Evolutionary conservation across 495 filamentous ascomycete genomes (phyloP), one percentile per base, ranked within the genome.

Genomic region (Penicillium dipodomyicola): DNA sequence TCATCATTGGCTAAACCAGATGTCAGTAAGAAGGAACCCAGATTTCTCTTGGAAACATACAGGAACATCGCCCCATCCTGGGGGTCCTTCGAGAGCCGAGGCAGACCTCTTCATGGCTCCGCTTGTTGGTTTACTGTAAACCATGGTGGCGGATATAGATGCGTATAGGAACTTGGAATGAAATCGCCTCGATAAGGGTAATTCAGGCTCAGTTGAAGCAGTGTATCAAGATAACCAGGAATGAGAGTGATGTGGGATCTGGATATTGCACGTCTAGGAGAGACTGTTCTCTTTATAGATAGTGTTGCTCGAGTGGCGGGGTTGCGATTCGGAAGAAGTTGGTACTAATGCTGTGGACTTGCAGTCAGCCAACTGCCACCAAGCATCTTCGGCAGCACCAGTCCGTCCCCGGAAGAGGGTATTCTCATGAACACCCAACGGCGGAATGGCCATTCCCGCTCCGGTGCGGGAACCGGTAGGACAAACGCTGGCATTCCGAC

Each of bases 91-190:
- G 20, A 73, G 44, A 27, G 66, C 54, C 8, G 73, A 77, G 32
- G 66, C 63, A 29, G 74, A 67, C 32, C 74, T 61, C 61, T 77
- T 77, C 64, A 69, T 67, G 47, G 67, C 65, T 22, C 68, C 67
- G 49, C 60, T 62, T 50, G 62, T 62, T 45, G 69, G 64, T 47
- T 69, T 65, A 35, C 49, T 70, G 61, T 69, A 65, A 58, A 75
- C 73, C 73, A 77, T 77, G 27, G 40, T 67, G 27, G n/a, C 25
- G 48, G 42, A 54, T 40, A 22, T 19, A 56, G 25, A 19, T 44
- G 30, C n/a, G 12, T 32, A 4, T n/a, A 25, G 44, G 45, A 41
- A 27, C 12, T 39, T 25, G 10, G 35, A 42, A 54, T 43, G 9
- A 17, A 19, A 32, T 54, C 30, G 52, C 30, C 52, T 54, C n/a